These are phyloP conservation scores for Leptographium wingfieldii DNA, from an alignment of 2,329 filamentous ascomycete species.

Conservation along the genomic window DNA sequence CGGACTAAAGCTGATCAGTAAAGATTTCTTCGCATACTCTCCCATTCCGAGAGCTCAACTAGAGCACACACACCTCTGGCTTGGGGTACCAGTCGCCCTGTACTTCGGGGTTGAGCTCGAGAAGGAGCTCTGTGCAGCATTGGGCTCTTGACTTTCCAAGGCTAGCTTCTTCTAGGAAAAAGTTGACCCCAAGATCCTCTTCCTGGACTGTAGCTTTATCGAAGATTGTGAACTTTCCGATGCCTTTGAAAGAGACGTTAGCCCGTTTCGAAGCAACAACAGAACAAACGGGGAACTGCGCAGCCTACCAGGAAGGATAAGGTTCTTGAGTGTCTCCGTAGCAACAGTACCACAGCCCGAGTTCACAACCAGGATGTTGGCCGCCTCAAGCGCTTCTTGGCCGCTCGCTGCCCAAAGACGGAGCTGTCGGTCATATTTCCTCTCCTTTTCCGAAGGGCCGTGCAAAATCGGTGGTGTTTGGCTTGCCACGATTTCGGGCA, in stretches of 20 bases:
- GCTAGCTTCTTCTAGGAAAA: conserved; percentile 76
- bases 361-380: conserved; percentile 84
- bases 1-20: background rate
- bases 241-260: conserved; percentile 35
- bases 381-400: conserved; percentile 78
- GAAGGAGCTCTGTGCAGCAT: conserved; percentile 61
- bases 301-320: conserved; percentile 67
- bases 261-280: background rate
- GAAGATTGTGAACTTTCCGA: conserved; percentile 83
- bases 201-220: conserved; percentile 69
- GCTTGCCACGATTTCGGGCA: conserved; percentile 31
- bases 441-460: conserved; percentile 48
- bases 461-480: conserved; percentile 36
- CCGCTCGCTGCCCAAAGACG: conserved; percentile 90
- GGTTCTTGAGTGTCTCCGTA: conserved; percentile 86
- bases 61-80: conserved; percentile 23
- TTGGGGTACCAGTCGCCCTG: conserved; percentile 57
- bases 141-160: conserved; percentile 68
- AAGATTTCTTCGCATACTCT: background rate
- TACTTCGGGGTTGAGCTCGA: conserved; percentile 89
- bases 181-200: conserved; percentile 85
- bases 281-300: conserved; percentile 2
- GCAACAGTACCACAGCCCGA: conserved; percentile 77
- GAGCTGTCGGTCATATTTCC: conserved; percentile 89
- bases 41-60: background rate